A percentile compares a stretch with the other conserved stretches of the same genome.
These are phyloP conservation scores for Solanum hybrid DNA, from an alignment of 305 asterid species.

Conservation along the genomic window DNA sequence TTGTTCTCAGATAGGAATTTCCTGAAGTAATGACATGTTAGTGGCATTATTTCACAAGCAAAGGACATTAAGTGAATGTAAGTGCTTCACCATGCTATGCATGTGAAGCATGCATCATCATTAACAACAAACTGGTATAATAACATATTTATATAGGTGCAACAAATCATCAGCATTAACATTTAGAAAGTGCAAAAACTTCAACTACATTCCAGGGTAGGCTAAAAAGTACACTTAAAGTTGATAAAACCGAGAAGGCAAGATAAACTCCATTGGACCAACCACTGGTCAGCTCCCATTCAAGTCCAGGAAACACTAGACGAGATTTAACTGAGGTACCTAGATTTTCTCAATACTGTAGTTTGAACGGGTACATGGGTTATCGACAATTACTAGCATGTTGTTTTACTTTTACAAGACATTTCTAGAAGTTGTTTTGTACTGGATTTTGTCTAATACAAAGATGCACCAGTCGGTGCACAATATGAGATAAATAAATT, in stretches of 20 bases:
- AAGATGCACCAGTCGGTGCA: not conserved
- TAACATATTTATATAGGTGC: not conserved
- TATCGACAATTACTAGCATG: not conserved
- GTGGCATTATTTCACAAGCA: not conserved
- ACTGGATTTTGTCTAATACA: not conserved
- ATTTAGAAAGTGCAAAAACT: not conserved
- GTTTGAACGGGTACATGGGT: not conserved
- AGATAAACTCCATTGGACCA: not conserved
- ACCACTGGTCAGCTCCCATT: not conserved
- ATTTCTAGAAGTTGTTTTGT: not conserved
- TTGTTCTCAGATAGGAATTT: slow-evolving; percentile 78
- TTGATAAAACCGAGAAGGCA: not conserved
- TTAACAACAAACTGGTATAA: not conserved
- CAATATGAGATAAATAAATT: not conserved
- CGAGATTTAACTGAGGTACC: not conserved
- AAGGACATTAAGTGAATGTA: not conserved
- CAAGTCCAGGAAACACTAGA: not conserved
- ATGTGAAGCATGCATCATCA: not conserved
- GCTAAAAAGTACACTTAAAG: not conserved
- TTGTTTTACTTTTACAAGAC: not conserved
- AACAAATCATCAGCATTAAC: not conserved
- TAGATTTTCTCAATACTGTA: not conserved
- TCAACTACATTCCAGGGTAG: not conserved
- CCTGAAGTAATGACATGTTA: slow-evolving; percentile 36
- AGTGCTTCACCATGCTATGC: not conserved